Conservation (phyloP, 2,329 filamentous ascomycete species). For the Xylariaceae sp. region DNA sequence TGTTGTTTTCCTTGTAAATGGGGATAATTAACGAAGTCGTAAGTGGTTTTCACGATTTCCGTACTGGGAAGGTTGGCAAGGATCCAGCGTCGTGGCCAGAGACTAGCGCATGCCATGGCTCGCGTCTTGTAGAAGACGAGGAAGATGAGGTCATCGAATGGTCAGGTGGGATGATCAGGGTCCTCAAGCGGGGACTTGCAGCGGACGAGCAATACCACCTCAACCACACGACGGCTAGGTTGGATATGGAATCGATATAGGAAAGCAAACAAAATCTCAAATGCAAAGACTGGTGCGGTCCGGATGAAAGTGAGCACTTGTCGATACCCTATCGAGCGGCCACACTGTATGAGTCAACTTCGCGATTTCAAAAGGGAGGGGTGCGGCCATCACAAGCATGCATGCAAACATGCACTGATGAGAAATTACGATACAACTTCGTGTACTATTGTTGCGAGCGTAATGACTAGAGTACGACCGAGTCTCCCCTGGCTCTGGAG, state of each 20-base stretch:
- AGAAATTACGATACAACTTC: too few relatives aligned
- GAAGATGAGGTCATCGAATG: slow-evolving; percentile 22
- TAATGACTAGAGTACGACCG: too few relatives aligned
- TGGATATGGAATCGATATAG: slow-evolving; percentile 10
- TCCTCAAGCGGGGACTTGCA: slow-evolving; percentile 17
- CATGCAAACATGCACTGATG: too few relatives aligned
- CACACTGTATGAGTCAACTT: background rate
- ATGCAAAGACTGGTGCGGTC: background rate
- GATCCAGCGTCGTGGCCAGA: slow-evolving; percentile 1
- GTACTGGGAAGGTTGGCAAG: slow-evolving; percentile 17
- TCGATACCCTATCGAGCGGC: too few relatives aligned
- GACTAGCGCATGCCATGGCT: slow-evolving; percentile 3
- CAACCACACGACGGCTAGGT: slow-evolving; percentile 16
- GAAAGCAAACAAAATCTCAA: background rate
- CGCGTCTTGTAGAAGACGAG: slow-evolving; percentile 15
- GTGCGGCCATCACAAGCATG: background rate
- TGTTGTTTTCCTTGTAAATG: too few relatives aligned
- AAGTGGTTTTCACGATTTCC: slow-evolving; percentile 4
- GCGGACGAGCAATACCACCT: slow-evolving; percentile 14
- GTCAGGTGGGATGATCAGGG: slow-evolving; percentile 24
- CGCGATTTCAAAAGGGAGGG: background rate
- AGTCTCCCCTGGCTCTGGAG: too few relatives aligned
- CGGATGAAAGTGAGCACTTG: too few relatives aligned
- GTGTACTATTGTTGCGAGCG: too few relatives aligned
- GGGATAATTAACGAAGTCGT: too few relatives aligned